A percentile compares a stretch with the other conserved stretches of the same genome.
Conservation (phyloP, 2,329 filamentous ascomycete genomes). For the Aspergillus sp. region DNA sequence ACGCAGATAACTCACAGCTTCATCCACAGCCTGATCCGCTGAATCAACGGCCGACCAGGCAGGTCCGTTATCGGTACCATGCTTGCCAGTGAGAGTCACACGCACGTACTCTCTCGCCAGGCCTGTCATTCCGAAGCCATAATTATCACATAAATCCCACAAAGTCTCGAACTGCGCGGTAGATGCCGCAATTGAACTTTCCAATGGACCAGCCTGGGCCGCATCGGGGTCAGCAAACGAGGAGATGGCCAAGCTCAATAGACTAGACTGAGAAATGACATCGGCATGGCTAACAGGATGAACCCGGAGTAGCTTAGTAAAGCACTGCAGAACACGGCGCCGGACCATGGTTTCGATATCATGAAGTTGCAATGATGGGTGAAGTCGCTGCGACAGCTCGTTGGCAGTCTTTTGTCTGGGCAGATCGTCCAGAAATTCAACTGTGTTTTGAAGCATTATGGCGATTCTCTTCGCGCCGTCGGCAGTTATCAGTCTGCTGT, state of each 20-base stretch:
- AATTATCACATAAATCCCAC: constrained; percentile 94
- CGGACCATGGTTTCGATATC: constrained; percentile 94
- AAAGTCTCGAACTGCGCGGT: constrained; percentile 88
- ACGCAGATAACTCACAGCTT: constrained; percentile 37
- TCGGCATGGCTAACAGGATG: constrained; percentile 84
- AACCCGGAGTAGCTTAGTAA: constrained; percentile 84
- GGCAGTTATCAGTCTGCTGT: constrained; percentile 84
- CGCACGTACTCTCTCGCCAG: constrained; percentile 77
- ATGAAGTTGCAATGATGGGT: constrained; percentile 81
- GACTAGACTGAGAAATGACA: constrained; percentile 83
- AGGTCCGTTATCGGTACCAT: constrained; percentile 59
- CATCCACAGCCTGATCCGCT: constrained; percentile 43
- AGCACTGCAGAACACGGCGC: constrained; percentile 89
- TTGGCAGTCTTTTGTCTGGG: constrained; percentile 82
- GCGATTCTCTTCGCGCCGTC: constrained; percentile 93
- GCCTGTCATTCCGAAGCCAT: constrained; percentile 88
- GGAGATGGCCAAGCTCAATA: constrained; percentile 84
- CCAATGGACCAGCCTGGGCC: constrained; percentile 71
- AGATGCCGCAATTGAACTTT: constrained; percentile 86
- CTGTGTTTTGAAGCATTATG: constrained; percentile 92
- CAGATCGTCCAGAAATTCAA: constrained; percentile 81
- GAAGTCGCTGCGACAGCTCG: constrained; percentile 79
- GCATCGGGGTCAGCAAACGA: constrained; percentile 90
- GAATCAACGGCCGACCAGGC: constrained; percentile 44
- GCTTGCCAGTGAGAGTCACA: constrained; percentile 69